A percentile compares a stretch with the other conserved stretches of the same genome.
Conservation (phyloP, 2,329 filamentous ascomycete genomes). For the Diatrype stigma region DNA sequence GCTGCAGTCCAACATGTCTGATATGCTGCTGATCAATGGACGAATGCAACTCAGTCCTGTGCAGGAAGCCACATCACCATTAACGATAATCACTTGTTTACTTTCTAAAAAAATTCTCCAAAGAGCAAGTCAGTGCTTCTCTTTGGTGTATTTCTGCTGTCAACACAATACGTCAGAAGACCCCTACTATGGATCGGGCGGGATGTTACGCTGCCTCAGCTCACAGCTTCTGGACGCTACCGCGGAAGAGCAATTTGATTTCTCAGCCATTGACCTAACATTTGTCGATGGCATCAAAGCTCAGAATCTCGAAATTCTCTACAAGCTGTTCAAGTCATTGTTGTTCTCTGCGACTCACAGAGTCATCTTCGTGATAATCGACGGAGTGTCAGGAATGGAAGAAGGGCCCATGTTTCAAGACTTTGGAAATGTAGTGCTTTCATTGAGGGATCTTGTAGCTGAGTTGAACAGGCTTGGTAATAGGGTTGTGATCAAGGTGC, state of each 20-base stretch:
- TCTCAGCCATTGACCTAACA: background rate
- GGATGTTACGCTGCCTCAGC: background rate
- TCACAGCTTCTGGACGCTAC: background rate
- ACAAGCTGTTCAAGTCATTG: background rate
- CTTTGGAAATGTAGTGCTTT: background rate
- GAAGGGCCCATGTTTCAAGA: background rate
- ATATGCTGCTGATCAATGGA: background rate
- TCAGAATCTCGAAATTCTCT: background rate
- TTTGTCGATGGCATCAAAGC: background rate
- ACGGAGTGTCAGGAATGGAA: background rate
- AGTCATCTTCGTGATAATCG: background rate
- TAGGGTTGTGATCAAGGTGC: too few species aligned
- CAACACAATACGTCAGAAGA: background rate
- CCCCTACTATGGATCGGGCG: background rate
- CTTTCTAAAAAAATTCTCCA: background rate
- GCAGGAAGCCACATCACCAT: background rate
- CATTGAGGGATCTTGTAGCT: background rate
- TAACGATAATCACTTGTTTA: background rate
- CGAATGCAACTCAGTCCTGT: background rate
- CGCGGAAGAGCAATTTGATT: background rate
- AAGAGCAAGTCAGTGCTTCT: background rate
- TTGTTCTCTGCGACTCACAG: background rate
- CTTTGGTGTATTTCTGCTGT: background rate
- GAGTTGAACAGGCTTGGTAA: too few species aligned
- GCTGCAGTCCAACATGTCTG: background rate